Conservation (phyloP, 768 basidiomycete genomes). For the Tricholoma bakamatsutake region DNA sequence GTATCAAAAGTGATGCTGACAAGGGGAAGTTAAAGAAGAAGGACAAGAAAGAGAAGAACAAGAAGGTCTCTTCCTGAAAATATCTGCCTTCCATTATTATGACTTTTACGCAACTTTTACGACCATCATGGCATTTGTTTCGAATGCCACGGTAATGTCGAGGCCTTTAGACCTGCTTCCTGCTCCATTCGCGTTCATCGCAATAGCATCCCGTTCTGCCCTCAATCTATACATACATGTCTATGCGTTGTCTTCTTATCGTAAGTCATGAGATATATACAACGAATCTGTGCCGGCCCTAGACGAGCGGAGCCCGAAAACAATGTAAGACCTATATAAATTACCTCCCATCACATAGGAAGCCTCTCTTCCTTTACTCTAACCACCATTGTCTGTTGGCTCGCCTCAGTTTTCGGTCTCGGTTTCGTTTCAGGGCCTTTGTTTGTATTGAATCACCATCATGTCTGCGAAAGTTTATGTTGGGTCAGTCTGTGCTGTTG, state of each 20-base stretch:
- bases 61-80: slow-evolving; percentile 29
- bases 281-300: slow-evolving; percentile 1
- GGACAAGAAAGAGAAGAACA: slow-evolving; percentile 57
- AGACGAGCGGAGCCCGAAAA: slow-evolving; percentile 45
- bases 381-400: slow-evolving; percentile 40
- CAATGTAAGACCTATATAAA: slow-evolving; percentile 35
- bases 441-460: slow-evolving; percentile 55
- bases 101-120: slow-evolving; percentile 25
- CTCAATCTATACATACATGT: background rate
- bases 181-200: background rate
- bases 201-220: background rate
- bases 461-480: slow-evolving; percentile 89
- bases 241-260: background rate
- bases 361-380: slow-evolving; percentile 33
- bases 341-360: slow-evolving; percentile 20
- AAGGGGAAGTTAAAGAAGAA: slow-evolving; percentile 52
- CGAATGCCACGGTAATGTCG: slow-evolving; percentile 15
- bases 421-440: slow-evolving; percentile 50
- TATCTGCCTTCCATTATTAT: slow-evolving; percentile 8
- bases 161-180: background rate
- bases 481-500: slow-evolving; percentile 79
- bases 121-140: slow-evolving; percentile 17
- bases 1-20: slow-evolving; percentile 43
- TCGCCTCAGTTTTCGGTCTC: slow-evolving; percentile 49
- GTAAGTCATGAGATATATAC: background rate